Evolutionary conservation across 2,329 filamentous ascomycete genomes (phyloP), one percentile per base, ranked within the genome.

Genomic region (Alternaria rosae): DNA sequence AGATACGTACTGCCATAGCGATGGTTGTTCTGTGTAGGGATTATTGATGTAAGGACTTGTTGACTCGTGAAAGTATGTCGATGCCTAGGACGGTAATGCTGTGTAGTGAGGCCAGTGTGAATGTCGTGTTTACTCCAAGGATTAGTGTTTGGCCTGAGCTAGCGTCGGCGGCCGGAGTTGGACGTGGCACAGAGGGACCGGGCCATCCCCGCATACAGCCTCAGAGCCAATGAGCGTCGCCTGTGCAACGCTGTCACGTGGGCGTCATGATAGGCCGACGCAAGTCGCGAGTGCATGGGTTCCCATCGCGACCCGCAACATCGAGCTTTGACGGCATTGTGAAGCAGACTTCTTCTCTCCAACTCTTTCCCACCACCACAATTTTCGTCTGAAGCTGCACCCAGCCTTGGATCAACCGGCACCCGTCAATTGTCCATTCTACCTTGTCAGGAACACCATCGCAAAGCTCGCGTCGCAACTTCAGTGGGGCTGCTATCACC

Each of bases 1-100:
- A 20, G 35, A n/a, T 26, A 67, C 72, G 57, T 48, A 77, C 74
- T 56, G 74, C 70, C 76, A 78, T 78, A 65, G 54, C 70, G 68
- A 51, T 32, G 60, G 35, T 21, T 25, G 47, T 41, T 43, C 35
- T 64, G 61, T 54, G 41, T 72, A 70, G 61, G 35, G 35, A 38
- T 11, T 38, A 38, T 17, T 21, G 62, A 70, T 68, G 58, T 23
- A 61, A 25, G 50, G 42, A 56, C 30, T 20, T 50, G 51, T n/a
- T 41, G 38, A 43, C 25, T 26, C 11, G n/a, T 28, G 17, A 25
- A 50, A 41, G 38, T 35, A 41, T 59, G 35, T 20, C 21, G 54
- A 54, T 55, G 57, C 53, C 42, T 42, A 45, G n/a, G 28, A 59
- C 43, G 54, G 44, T 48, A 12, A 45, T 23, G 23, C 20, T 17